These are phyloP conservation scores for Tetrahymena malaccensis DNA, from an alignment of 73 alveolate genomes.

Conservation along the genomic window DNA sequence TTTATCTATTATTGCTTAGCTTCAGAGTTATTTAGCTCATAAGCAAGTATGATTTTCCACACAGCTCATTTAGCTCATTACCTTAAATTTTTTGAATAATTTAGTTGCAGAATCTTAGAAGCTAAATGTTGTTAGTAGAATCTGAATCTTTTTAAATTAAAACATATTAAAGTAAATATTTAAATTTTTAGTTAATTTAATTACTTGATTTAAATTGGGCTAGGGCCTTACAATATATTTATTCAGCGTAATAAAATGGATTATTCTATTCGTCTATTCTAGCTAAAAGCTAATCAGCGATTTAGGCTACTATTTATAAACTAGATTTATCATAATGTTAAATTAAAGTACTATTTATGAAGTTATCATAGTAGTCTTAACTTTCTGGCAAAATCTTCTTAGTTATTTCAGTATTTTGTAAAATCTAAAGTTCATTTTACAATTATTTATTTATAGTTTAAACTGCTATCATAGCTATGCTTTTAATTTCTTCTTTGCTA, in stretches of 20 bases:
- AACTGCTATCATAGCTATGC: neutral
- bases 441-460: neutral
- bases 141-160: neutral
- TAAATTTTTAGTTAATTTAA: neutral
- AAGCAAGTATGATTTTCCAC: neutral
- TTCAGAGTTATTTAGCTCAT: neutral
- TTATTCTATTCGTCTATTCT: neutral
- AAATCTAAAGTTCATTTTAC: neutral
- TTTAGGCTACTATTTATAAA: neutral
- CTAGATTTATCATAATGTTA: neutral
- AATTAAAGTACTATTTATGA: neutral
- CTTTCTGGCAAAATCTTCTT: neutral
- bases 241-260: neutral
- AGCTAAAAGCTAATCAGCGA: neutral
- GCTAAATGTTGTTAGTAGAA: neutral
- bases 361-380: neutral
- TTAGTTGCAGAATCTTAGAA: neutral
- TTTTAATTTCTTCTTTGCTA: neutral
- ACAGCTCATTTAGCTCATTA: neutral
- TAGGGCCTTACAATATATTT: neutral
- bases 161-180: neutral
- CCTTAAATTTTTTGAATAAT: neutral
- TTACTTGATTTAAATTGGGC: neutral
- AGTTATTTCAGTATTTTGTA: neutral
- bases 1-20: neutral